phyloP scores from a whole-genome alignment of 805 yeast species.

The Kodamaea kakaduensis region DNA sequence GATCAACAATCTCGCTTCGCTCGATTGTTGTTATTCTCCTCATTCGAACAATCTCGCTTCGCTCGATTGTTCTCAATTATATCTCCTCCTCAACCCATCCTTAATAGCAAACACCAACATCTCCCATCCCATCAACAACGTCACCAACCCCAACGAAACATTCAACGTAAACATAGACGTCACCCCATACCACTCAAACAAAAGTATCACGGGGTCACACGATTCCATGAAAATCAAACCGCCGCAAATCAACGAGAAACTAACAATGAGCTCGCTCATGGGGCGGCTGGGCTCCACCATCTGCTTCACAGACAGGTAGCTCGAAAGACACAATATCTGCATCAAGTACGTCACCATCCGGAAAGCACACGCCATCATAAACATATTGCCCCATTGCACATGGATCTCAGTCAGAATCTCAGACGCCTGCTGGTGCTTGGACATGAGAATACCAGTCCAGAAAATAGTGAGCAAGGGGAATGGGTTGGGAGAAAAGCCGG shows the following conservation, averaged over 20 bases:
- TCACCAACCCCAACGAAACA: slow-evolving; percentile 72
- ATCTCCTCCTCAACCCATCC: slow-evolving; percentile 38
- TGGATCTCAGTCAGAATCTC: slow-evolving; percentile 75
- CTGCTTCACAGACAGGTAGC: slow-evolving; percentile 8
- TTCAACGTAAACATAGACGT: slow-evolving; percentile 90
- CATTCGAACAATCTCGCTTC: no score
- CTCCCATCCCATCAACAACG: slow-evolving; percentile 85
- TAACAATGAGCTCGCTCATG: slow-evolving; percentile 75
- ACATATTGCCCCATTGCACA: slow-evolving; percentile 86
- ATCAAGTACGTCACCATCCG: slow-evolving; percentile 62
- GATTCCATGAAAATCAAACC: slow-evolving; percentile 92
- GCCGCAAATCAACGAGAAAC: slow-evolving; percentile 80
- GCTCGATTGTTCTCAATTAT: no score
- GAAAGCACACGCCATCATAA: slow-evolving; percentile 78
- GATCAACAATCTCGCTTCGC: no score
- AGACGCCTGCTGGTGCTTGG: slow-evolving; percentile 87
- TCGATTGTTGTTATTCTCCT: neutral
- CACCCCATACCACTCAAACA: slow-evolving; percentile 75
- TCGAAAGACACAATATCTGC: slow-evolving; percentile 39
- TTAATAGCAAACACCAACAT: slow-evolving; percentile 65
- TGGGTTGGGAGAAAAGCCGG: slow-evolving; percentile 88
- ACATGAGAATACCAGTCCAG: slow-evolving; percentile 96
- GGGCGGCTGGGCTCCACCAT: slow-evolving; percentile 51
- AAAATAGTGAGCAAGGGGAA: slow-evolving; percentile 90
- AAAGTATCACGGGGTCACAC: slow-evolving; percentile 79